Conservation (phyloP, 345 rosid genomes). For the Camelina hispida region DNA sequence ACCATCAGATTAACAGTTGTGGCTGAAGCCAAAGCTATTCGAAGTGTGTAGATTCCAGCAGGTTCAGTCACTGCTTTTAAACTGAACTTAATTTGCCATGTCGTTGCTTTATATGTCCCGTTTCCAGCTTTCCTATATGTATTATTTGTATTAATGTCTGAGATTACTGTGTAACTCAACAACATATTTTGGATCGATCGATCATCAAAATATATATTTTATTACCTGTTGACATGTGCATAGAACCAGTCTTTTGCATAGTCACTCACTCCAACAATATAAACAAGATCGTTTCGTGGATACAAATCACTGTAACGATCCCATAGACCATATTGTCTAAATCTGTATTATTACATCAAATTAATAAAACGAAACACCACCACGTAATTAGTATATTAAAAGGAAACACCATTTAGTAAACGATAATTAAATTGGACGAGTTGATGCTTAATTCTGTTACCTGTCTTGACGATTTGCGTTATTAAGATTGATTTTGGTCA, state of each 20-base stretch:
- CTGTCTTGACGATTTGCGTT: conserved; percentile 38
- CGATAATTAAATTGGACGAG: background rate
- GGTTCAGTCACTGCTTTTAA: conserved; percentile 39
- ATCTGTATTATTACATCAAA: conserved; percentile 45
- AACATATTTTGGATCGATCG: background rate
- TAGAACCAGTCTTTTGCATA: conserved; percentile 71
- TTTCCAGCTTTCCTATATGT: conserved; percentile 51
- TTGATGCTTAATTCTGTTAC: conserved; percentile 35
- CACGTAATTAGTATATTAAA: background rate
- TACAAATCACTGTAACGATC: conserved; percentile 64
- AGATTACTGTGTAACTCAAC: background rate
- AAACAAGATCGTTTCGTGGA: conserved; percentile 58
- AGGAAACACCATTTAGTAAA: background rate
- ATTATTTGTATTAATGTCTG: background rate
- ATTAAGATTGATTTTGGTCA: conserved; percentile 49
- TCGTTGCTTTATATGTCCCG: conserved; percentile 47
- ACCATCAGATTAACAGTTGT: conserved; percentile 48
- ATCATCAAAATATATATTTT: background rate
- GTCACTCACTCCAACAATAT: conserved; percentile 52
- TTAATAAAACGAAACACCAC: background rate
- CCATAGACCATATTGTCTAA: conserved; percentile 85
- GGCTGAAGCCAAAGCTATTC: conserved; percentile 80
- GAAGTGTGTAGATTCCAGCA: conserved; percentile 63
- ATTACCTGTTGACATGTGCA: conserved; percentile 76
- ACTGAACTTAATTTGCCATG: conserved; percentile 69